phyloP scores from a whole-genome alignment of 441 rosid species.

The Populus hybrid region DNA sequence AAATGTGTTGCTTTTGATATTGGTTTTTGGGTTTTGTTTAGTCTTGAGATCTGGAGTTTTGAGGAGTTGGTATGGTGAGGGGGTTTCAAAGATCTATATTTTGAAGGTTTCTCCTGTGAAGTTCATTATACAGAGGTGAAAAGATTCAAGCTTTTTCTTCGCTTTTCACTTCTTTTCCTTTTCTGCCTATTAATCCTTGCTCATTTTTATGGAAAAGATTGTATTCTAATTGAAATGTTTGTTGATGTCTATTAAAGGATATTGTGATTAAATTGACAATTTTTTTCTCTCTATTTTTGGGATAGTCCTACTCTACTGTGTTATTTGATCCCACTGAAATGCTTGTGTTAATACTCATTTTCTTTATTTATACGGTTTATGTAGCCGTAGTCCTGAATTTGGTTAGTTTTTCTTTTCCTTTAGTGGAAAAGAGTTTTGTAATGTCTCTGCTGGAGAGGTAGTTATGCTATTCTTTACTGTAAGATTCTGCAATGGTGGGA shows the following conservation, averaged over 20 bases:
- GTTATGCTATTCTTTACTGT: neutral
- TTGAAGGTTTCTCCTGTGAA: conserved; percentile 27
- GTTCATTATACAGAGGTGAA: conserved; percentile 37
- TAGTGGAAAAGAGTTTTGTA: conserved; percentile 2
- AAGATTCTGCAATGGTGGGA: conserved; percentile 15
- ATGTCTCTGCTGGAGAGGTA: neutral
- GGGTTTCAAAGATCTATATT: conserved; percentile 48
- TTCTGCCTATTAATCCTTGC: neutral
- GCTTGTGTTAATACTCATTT: neutral
- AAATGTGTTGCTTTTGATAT: conserved; percentile 13
- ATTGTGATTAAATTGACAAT: neutral
- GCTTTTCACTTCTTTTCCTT: neutral
- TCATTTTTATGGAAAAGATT: neutral
- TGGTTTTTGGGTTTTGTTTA: conserved; percentile 14
- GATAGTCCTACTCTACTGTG: conserved; percentile 6
- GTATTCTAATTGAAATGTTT: neutral
- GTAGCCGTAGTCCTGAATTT: neutral
- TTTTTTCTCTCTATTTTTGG: neutral
- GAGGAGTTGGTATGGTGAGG: conserved; percentile 20
- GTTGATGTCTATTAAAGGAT: neutral
- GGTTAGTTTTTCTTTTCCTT: neutral
- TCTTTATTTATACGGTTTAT: neutral
- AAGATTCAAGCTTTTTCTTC: no score
- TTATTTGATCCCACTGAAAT: conserved; percentile 22
- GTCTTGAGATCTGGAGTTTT: conserved; percentile 48